Conservation (phyloP, 768 basidiomycete genomes). For the Pholiota molesta region DNA sequence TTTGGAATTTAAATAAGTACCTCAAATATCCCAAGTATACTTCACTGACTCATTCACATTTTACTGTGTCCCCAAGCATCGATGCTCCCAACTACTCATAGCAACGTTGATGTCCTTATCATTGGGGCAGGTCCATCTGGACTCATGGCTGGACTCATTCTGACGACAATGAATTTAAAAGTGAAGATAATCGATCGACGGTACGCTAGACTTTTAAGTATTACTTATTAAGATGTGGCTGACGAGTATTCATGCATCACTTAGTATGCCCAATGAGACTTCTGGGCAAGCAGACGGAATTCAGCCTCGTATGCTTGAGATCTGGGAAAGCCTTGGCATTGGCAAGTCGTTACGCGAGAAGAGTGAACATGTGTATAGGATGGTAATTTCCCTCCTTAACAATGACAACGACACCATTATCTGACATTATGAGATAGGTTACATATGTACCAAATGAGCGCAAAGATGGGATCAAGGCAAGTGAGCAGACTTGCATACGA, state of each 20-base stretch:
- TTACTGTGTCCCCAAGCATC: too few species aligned
- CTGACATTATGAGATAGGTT: too few species aligned
- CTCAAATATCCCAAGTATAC: too few species aligned
- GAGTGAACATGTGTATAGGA: slow-evolving; percentile 5
- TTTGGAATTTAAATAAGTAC: too few species aligned
- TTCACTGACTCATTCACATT: too few species aligned
- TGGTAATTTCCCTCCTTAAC: not conserved
- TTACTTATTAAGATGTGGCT: too few species aligned
- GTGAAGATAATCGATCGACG: slow-evolving; percentile 48
- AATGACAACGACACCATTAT: not conserved
- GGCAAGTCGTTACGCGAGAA: not conserved
- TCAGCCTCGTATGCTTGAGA: slow-evolving; percentile 11
- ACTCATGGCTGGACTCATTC: slow-evolving; percentile 50
- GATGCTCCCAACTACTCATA: too few species aligned
- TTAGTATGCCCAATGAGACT: not conserved
- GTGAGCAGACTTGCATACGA: too few species aligned
- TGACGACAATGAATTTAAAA: slow-evolving; percentile 51
- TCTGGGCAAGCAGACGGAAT: slow-evolving; percentile 14
- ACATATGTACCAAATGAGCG: too few species aligned
- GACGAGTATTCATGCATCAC: not conserved
- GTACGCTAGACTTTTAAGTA: not conserved
- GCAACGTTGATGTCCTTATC: slow-evolving; percentile 31
- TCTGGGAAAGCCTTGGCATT: slow-evolving; percentile 12
- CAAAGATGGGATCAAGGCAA: too few species aligned
- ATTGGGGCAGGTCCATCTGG: slow-evolving; percentile 55